phyloP scores from a whole-genome alignment of 176 grass and related monocot species.

The Otatea glauca region DNA sequence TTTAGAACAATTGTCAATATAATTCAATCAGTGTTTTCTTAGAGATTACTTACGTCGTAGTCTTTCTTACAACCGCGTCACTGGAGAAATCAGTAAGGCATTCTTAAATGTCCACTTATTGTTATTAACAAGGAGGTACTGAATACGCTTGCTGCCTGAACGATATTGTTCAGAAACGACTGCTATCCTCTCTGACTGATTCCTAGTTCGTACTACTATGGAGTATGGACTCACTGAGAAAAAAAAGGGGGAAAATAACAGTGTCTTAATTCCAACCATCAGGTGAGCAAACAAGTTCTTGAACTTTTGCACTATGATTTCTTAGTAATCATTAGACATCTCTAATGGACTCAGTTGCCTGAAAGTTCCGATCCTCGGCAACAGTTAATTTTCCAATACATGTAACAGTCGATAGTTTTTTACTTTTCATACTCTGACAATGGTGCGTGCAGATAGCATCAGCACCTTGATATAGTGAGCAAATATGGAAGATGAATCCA shows the following conservation, averaged over 20 bases:
- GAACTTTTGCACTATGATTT: not conserved
- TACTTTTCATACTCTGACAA: not conserved
- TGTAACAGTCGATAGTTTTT: not conserved
- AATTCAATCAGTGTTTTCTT: not conserved
- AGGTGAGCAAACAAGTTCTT: not conserved
- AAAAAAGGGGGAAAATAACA: not conserved
- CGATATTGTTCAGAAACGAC: too few relatives aligned
- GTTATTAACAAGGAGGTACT: not conserved
- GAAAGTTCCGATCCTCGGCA: too few relatives aligned
- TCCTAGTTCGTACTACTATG: too few relatives aligned
- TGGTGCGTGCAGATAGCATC: too few relatives aligned
- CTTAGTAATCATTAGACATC: not conserved
- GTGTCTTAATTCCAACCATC: not conserved
- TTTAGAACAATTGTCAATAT: not conserved
- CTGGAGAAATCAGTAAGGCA: not conserved
- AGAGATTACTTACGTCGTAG: not conserved
- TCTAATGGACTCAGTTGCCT: not conserved
- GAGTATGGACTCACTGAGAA: not conserved
- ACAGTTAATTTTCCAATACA: not conserved
- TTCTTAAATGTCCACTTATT: not conserved
- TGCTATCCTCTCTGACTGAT: too few relatives aligned
- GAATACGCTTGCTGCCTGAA: too few relatives aligned
- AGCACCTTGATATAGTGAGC: not conserved
- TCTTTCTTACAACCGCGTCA: not conserved
- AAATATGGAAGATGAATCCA: too few relatives aligned